Conservation (phyloP, 177 flowering plant species). For the Vitis hybrid region DNA sequence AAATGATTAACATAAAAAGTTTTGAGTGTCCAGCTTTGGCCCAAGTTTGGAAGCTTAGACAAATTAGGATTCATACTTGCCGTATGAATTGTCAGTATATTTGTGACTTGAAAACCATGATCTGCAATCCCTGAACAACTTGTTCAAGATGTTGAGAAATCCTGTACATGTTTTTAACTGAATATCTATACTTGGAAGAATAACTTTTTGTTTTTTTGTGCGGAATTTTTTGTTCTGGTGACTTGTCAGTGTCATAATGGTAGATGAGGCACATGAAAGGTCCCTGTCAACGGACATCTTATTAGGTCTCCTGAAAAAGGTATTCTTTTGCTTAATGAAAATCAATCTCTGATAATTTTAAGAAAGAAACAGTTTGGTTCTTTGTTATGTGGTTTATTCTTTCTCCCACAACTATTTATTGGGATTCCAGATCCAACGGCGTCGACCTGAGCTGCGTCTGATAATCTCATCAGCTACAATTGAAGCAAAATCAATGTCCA, state of each 20-base stretch:
- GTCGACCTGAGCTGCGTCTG: conserved; percentile 85
- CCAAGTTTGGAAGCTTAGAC: no score
- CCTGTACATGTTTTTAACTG: no score
- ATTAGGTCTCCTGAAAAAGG: conserved; percentile 94
- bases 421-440: conserved; percentile 72
- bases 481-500: conserved; percentile 84
- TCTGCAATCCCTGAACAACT: no score
- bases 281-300: conserved; percentile 89
- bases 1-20: no score
- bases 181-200: no score
- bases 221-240: conserved; percentile 6
- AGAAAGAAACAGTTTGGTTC: neutral
- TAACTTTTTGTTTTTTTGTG: neutral
- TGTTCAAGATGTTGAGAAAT: no score
- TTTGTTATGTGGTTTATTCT: neutral
- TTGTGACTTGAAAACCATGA: no score
- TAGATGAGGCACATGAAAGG: conserved; percentile 99
- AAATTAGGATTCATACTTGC: no score
- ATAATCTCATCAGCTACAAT: conserved; percentile 96
- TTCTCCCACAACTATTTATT: conserved; percentile 5
- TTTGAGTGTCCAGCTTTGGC: no score
- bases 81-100: no score
- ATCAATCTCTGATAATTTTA: neutral
- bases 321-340: conserved; percentile 14
- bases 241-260: conserved; percentile 83